These are phyloP conservation scores for Cadophora sp. DNA, from an alignment of 2,329 filamentous ascomycete species.

Conservation along the genomic window DNA sequence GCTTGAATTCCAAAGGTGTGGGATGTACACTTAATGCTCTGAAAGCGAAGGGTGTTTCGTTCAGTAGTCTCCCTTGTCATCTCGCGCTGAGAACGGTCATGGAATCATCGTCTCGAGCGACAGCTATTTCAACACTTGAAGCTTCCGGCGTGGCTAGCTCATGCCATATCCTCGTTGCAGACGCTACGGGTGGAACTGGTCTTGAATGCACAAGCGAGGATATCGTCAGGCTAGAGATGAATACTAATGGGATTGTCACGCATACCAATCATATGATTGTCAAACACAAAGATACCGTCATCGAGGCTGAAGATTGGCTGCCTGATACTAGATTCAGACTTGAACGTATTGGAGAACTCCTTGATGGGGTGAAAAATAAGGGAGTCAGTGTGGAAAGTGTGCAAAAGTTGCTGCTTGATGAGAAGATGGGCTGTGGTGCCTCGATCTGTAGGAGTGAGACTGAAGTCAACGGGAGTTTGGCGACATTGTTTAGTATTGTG, in stretches of 20 bases:
- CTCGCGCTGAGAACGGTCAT: slow-evolving; percentile 60
- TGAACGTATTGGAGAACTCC: slow-evolving; percentile 44
- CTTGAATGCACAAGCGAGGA: slow-evolving; percentile 54
- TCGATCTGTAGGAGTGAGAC: slow-evolving; percentile 44
- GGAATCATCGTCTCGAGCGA: slow-evolving; percentile 52
- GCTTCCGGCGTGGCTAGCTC: slow-evolving; percentile 57
- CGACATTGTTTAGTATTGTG: slow-evolving; percentile 50
- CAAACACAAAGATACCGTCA: slow-evolving; percentile 32
- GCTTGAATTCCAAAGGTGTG: slow-evolving; percentile 59
- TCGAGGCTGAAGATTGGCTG: slow-evolving; percentile 36
- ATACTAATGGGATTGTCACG: slow-evolving; percentile 34
- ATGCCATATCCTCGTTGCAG: slow-evolving; percentile 61
- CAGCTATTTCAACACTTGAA: slow-evolving; percentile 54
- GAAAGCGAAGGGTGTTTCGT: slow-evolving; percentile 55
- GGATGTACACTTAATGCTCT: slow-evolving; percentile 64
- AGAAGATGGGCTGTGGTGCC: slow-evolving; percentile 31
- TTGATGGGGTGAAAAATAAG: slow-evolving; percentile 36
- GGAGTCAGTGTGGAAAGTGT: slow-evolving; percentile 27
- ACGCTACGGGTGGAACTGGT: slow-evolving; percentile 53
- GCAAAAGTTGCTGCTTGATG: slow-evolving; percentile 32
- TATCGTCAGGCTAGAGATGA: slow-evolving; percentile 39
- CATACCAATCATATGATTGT: slow-evolving; percentile 46
- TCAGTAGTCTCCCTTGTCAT: slow-evolving; percentile 58
- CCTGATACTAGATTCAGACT: slow-evolving; percentile 43
- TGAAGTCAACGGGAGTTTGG: slow-evolving; percentile 40